Conservation (phyloP, 1,284 basidiomycete genomes). For the Moesziomyces sp. region DNA sequence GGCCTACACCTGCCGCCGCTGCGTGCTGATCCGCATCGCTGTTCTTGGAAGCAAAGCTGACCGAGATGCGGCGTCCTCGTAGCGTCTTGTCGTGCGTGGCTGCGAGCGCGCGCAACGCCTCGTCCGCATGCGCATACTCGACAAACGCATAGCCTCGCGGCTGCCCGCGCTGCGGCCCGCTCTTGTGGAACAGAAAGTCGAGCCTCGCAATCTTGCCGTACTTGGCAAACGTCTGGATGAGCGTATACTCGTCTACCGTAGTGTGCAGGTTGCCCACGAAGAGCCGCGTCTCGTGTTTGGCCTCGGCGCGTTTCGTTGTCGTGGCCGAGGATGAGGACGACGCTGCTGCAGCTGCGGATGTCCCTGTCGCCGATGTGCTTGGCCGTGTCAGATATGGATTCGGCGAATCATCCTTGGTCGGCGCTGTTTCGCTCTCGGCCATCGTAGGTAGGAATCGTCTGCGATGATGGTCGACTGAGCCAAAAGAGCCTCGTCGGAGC, state of each 20-base stretch:
- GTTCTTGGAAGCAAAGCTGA: constrained; percentile 86
- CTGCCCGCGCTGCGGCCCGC: constrained; percentile 86
- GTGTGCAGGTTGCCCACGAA: constrained; percentile 92
- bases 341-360: background rate
- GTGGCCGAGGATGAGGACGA: background rate
- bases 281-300: constrained; percentile 71
- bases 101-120: constrained; percentile 82
- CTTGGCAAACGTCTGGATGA: constrained; percentile 88
- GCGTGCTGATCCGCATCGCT: background rate
- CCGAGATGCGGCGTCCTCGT: constrained; percentile 84
- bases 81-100: constrained; percentile 82
- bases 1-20: constrained; percentile 19
- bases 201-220: constrained; percentile 90
- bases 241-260: constrained; percentile 83
- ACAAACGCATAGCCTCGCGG: constrained; percentile 95
- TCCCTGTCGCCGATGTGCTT: background rate
- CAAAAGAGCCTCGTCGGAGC: background rate
- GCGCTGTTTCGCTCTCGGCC: background rate
- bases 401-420: background rate
- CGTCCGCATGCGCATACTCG: constrained; percentile 74
- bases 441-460: too few species aligned
- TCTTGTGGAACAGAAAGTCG: constrained; percentile 94
- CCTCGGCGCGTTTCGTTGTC: background rate
- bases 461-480: background rate
- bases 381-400: constrained; percentile 29